Percentiles rank a stretch among this genome's conserved stretches.
Conservation (phyloP, 768 basidiomycete genomes). For the Rhodocollybia butyracea region DNA sequence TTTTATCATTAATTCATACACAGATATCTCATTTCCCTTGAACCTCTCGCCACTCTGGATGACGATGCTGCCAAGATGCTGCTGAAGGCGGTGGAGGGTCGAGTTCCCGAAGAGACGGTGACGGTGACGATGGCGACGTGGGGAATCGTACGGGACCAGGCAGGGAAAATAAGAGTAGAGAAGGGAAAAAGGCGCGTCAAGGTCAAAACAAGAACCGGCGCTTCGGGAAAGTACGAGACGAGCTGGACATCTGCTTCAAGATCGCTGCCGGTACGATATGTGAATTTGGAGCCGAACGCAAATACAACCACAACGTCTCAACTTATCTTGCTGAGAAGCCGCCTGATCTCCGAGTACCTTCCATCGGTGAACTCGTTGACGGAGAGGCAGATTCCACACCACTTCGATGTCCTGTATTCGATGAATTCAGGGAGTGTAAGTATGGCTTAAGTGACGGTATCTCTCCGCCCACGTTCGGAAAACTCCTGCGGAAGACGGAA, state of each 20-base stretch:
- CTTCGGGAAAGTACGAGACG: slow-evolving; percentile 76
- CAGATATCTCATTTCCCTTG: slow-evolving; percentile 38
- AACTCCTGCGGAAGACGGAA: slow-evolving; percentile 25
- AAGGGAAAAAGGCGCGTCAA: slow-evolving; percentile 67
- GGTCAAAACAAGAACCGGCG: slow-evolving; percentile 84
- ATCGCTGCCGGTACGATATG: slow-evolving; percentile 70
- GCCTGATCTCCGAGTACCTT: slow-evolving; percentile 63
- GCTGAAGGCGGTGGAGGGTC: slow-evolving; percentile 46
- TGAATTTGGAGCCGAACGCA: slow-evolving; percentile 65
- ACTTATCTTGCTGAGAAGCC: slow-evolving; percentile 78
- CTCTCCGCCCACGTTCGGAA: slow-evolving; percentile 69
- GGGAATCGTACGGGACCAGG: slow-evolving; percentile 21
- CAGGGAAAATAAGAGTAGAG: slow-evolving; percentile 45
- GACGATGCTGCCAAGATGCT: slow-evolving; percentile 69
- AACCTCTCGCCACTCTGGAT: slow-evolving; percentile 30
- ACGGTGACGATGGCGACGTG: slow-evolving; percentile 19
- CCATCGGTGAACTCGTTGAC: slow-evolving; percentile 51
- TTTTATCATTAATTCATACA: too few species aligned
- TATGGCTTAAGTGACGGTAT: slow-evolving; percentile 92
- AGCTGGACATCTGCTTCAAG: slow-evolving; percentile 79
- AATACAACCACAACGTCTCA: slow-evolving; percentile 73
- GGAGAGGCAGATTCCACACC: slow-evolving; percentile 22
- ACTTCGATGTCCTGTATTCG: slow-evolving; percentile 61
- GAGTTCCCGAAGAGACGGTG: slow-evolving; percentile 21
- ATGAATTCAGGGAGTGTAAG: slow-evolving; percentile 71